These are phyloP conservation scores for Pseudogymnoascus sp. DNA, from an alignment of 2,329 filamentous ascomycete genomes.

Conservation along the genomic window DNA sequence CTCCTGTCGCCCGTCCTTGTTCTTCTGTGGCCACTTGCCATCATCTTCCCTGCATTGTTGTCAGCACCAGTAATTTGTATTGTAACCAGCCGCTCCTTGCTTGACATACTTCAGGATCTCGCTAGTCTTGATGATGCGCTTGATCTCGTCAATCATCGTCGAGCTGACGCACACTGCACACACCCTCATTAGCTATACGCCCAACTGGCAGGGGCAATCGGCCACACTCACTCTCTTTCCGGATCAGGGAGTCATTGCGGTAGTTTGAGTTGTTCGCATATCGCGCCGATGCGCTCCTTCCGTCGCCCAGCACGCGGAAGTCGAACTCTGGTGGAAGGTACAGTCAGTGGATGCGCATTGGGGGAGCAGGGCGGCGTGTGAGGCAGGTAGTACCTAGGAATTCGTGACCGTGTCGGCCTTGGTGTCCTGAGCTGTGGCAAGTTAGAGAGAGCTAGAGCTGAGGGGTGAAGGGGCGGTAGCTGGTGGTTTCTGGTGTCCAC, in stretches of 20 bases:
- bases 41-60: slow-evolving; percentile 72
- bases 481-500: background rate
- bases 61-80: slow-evolving; percentile 21
- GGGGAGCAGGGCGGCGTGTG: background rate
- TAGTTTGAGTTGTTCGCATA: slow-evolving; percentile 99
- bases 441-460: slow-evolving; percentile 13
- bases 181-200: background rate
- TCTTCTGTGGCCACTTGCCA: slow-evolving; percentile 97
- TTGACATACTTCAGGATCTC: slow-evolving; percentile 83
- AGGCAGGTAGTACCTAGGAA: slow-evolving; percentile 64
- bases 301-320: slow-evolving; percentile 85
- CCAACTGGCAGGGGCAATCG: background rate
- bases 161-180: slow-evolving; percentile 86
- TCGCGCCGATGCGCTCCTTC: slow-evolving; percentile 83
- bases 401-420: slow-evolving; percentile 94
- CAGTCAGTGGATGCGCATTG: slow-evolving; percentile 15
- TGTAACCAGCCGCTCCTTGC: background rate
- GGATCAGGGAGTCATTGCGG: slow-evolving; percentile 93
- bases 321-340: slow-evolving; percentile 69
- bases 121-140: slow-evolving; percentile 91
- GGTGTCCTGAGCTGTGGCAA: slow-evolving; percentile 77
- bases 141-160: slow-evolving; percentile 84
- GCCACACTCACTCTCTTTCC: slow-evolving; percentile 83
- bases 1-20: slow-evolving; percentile 96
- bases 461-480: background rate